phyloP scores from a whole-genome alignment of 192 early-diverging fungal species.

The Entophlyctis helioformis region DNA sequence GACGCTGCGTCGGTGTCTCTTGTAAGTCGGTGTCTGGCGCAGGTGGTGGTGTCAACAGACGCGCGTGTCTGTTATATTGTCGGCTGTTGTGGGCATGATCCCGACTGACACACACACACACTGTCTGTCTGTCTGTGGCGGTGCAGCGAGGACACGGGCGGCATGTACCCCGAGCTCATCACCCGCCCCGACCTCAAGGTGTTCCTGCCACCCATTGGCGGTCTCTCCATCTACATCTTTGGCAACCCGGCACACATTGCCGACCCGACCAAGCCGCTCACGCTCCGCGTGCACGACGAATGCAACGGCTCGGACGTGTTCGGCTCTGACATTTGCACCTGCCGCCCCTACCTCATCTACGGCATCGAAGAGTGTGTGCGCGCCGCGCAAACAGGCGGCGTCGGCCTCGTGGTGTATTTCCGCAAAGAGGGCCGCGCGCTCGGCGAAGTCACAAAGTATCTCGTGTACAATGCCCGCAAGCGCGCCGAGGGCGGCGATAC shows the following conservation, averaged over 20 bases:
- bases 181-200: slow-evolving; percentile 87
- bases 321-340: slow-evolving; percentile 70
- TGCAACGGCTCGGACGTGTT: slow-evolving; percentile 89
- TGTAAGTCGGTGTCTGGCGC: too few relatives aligned
- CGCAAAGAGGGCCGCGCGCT: slow-evolving; percentile 90
- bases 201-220: slow-evolving; percentile 88
- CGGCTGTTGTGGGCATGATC: too few relatives aligned
- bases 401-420: slow-evolving; percentile 92
- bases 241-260: slow-evolving; percentile 69
- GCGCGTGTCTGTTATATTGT: too few relatives aligned
- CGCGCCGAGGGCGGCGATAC: slow-evolving; percentile 66
- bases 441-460: slow-evolving; percentile 92
- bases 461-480: slow-evolving; percentile 92
- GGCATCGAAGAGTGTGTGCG: slow-evolving; percentile 85
- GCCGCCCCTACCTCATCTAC: slow-evolving; percentile 44
- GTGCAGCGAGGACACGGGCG: slow-evolving; percentile 69
- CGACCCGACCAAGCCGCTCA: slow-evolving; percentile 71
- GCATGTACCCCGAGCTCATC: slow-evolving; percentile 93
- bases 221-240: slow-evolving; percentile 87
- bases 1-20: slow-evolving; percentile 68
- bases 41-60: too few relatives aligned
- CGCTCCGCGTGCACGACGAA: slow-evolving; percentile 86
- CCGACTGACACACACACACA: too few relatives aligned
- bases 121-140: too few relatives aligned
- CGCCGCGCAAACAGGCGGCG: slow-evolving; percentile 81